phyloP scores from a whole-genome alignment of 805 yeast genomes.

The Soucietia sequanensis region DNA sequence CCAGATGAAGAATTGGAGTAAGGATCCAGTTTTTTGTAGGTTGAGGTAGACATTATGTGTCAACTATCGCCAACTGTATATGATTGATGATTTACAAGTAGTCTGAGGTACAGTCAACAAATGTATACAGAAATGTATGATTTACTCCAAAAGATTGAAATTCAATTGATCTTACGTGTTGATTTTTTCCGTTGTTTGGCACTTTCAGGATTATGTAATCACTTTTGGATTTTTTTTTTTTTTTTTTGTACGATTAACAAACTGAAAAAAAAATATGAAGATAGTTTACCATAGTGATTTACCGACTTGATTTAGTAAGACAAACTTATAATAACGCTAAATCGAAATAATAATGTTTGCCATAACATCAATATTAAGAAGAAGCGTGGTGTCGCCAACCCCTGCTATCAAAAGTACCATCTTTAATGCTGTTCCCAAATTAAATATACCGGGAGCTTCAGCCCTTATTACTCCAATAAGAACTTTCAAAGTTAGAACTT shows the following conservation, averaged over 20 bases:
- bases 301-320: too few relatives aligned
- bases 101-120: too few relatives aligned
- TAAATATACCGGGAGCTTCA: constrained; percentile 7
- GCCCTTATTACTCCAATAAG: constrained; percentile 35
- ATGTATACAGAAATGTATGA: too few relatives aligned
- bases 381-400: constrained; percentile 12
- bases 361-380: constrained; percentile 14
- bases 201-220: too few relatives aligned
- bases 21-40: constrained; percentile 84
- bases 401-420: constrained; percentile 9
- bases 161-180: constrained; percentile 15
- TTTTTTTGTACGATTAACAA: too few relatives aligned
- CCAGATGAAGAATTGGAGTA: constrained; percentile 53
- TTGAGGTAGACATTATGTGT: constrained; percentile 68
- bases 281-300: too few relatives aligned
- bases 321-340: too few relatives aligned
- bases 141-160: too few relatives aligned
- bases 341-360: too few relatives aligned
- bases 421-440: constrained; percentile 12
- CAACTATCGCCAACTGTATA: constrained; percentile 4
- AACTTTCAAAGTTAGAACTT: constrained; percentile 86
- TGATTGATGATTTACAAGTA: neutral
- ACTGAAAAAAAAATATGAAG: too few relatives aligned
- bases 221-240: too few relatives aligned
- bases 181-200: constrained; percentile 7